These are phyloP conservation scores for Eucalyptus marginata DNA, from an alignment of 345 rosid species.

Conservation along the genomic window DNA sequence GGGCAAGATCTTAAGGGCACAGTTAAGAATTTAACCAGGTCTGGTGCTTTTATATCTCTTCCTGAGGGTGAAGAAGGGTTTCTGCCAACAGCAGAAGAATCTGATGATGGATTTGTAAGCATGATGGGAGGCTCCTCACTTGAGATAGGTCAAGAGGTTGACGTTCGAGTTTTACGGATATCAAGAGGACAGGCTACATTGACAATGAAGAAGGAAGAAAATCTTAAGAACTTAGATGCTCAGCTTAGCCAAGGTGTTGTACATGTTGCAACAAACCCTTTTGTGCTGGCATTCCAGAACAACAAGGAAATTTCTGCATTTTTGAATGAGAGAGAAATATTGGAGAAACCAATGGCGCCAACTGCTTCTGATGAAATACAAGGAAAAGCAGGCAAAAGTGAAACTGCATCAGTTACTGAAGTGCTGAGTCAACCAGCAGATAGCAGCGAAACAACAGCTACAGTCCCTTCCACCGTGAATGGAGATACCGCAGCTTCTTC, in stretches of 20 bases:
- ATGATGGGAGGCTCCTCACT: conserved; percentile 60
- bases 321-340: conserved; percentile 59
- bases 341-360: conserved; percentile 13
- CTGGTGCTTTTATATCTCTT: conserved; percentile 78
- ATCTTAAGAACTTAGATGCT: conserved; percentile 25
- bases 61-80: conserved; percentile 94
- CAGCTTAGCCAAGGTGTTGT: conserved; percentile 41
- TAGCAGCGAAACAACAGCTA: background rate
- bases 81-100: conserved; percentile 64
- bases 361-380: conserved; percentile 5
- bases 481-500: background rate
- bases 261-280: conserved; percentile 66
- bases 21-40: conserved; percentile 59
- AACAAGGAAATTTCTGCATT: conserved; percentile 66
- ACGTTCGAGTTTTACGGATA: conserved; percentile 55
- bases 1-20: conserved; percentile 86
- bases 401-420: conserved; percentile 14
- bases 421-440: conserved; percentile 6
- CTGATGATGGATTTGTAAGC: conserved; percentile 50
- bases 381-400: background rate
- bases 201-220: conserved; percentile 76
- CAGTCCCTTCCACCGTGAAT: conserved; percentile 2
- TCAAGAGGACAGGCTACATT: conserved; percentile 72
- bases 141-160: conserved; percentile 67
- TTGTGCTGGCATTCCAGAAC: conserved; percentile 60